A percentile compares a stretch with the other conserved stretches of the same genome.
These are phyloP conservation scores for Apodospora peruviana DNA, from an alignment of 495 filamentous ascomycete species.

Conservation along the genomic window DNA sequence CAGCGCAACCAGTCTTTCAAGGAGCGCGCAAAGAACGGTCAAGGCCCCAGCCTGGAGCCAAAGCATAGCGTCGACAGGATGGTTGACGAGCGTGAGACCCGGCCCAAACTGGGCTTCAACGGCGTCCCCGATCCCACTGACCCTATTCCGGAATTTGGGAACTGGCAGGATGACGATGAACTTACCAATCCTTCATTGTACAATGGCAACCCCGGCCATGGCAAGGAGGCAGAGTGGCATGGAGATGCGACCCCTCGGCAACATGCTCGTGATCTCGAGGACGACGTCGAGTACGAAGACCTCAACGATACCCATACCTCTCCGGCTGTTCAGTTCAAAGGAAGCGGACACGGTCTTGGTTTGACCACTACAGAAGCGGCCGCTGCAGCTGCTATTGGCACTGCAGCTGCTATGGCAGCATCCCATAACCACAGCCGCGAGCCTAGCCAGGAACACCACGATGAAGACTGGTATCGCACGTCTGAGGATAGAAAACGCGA, in stretches of 20 bases:
- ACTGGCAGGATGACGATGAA: constrained; percentile 54
- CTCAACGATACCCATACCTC: constrained; percentile 15
- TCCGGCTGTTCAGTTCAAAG: constrained; percentile 7
- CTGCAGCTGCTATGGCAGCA: constrained; percentile 33
- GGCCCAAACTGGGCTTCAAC: constrained; percentile 56
- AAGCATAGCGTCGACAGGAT: constrained; percentile 70
- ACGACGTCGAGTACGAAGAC: constrained; percentile 27
- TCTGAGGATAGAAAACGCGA: constrained; percentile 51
- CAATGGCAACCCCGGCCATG: constrained; percentile 28
- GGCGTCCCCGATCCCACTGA: constrained; percentile 55
- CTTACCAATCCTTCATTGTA: constrained; percentile 36
- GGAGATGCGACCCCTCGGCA: constrained; percentile 37
- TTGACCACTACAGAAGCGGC: constrained; percentile 29
- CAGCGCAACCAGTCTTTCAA: constrained; percentile 50
- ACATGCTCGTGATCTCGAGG: constrained; percentile 19
- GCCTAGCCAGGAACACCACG: constrained; percentile 41
- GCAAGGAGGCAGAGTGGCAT: constrained; percentile 32
- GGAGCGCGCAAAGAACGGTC: constrained; percentile 45
- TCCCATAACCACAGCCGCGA: constrained; percentile 42
- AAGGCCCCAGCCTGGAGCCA: constrained; percentile 57
- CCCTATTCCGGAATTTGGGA: constrained; percentile 64
- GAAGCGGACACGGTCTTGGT: constrained; percentile 21
- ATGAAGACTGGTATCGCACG: constrained; percentile 51
- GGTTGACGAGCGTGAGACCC: constrained; percentile 1
- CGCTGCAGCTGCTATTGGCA: not conserved